Evolutionary conservation across 1,139 yeast species (phyloP), one percentile per base, ranked within the genome.

Genomic region (Magnusiomyces paraingens): DNA sequence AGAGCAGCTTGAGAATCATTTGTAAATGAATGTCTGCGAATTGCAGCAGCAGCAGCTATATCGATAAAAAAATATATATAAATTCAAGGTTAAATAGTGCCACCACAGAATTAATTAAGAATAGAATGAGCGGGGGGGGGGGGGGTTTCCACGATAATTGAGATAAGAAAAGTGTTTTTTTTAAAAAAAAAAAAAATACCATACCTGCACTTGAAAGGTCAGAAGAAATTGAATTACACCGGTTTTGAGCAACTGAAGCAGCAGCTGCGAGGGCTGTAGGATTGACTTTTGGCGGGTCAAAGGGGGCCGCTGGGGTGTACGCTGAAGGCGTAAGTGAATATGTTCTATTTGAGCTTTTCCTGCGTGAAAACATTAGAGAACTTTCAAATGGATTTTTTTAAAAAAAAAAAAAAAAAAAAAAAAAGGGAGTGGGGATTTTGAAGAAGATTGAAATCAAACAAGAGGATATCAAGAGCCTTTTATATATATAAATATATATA

Each of bases 201-300:
- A 3, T 38, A 12, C 64, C 66, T 10, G 57, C 50, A 26, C 60
- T 53, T n/a, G 61, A 58, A 26, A 58, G 51, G 11, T 46, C 44
- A 26, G 61, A 55, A 29, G 52, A 52, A 32, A 52, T 54, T 20
- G 62, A 57, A 35, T 42, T 52, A 32, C 55, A 38, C 14, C 61
- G 57, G 6, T 58, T 51, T 21, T 40, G 35, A 21, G 57, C 57
- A 8, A 61, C 77, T 22, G 72, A 67, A 14, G 72, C 65, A 3
- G 78, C 79, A 42, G 80, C 79, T 14, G 78, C 78, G 15, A 75
- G 54, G 1, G 79, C 78, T 8, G 66, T 64, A 15, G 67, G 63
- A 50, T 57, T 59, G 41, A 63, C 66, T 17, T 55, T 48, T 26
- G 49, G 58, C 35, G 64, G 51, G 52, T 62, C 61, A 14, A 66